These are phyloP conservation scores for Tephrocybe sp. DNA, from an alignment of 768 basidiomycete genomes.

Conservation along the genomic window DNA sequence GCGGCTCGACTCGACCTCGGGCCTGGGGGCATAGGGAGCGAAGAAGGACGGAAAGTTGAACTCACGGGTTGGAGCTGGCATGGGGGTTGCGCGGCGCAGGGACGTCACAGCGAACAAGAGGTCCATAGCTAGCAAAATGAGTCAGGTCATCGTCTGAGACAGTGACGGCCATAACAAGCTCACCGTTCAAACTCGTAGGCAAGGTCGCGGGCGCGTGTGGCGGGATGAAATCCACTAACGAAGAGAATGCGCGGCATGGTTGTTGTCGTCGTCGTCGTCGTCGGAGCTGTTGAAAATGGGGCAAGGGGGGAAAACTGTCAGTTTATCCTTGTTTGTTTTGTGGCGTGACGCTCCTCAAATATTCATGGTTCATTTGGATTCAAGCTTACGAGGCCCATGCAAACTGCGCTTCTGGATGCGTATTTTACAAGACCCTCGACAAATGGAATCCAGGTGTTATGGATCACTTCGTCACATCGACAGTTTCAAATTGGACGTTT, in stretches of 20 bases:
- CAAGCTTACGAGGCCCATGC: too few relatives aligned
- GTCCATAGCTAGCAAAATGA: constrained; percentile 58
- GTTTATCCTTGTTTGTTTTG: constrained; percentile 30
- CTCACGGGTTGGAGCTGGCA: constrained; percentile 81
- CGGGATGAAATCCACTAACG: constrained; percentile 81
- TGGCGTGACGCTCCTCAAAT: too few relatives aligned
- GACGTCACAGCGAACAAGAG: constrained; percentile 85
- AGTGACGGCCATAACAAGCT: constrained; percentile 1
- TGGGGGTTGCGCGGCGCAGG: constrained; percentile 82
- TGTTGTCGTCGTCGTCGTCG: constrained; percentile 24
- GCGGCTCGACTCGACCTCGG: constrained; percentile 32
- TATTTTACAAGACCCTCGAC: too few relatives aligned
- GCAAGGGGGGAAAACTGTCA: constrained; percentile 14
- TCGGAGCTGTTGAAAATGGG: constrained; percentile 24
- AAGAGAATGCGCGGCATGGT: constrained; percentile 82
- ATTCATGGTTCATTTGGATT: too few relatives aligned
- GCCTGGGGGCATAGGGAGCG: constrained; percentile 23
- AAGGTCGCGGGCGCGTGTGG: constrained; percentile 81
- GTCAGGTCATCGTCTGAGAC: background rate
- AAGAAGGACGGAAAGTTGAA: constrained; percentile 30
- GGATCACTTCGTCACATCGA: too few relatives aligned
- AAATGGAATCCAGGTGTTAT: too few relatives aligned
- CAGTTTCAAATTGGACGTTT: too few relatives aligned
- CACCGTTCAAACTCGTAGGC: constrained; percentile 89
- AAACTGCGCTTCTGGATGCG: too few relatives aligned